These are phyloP conservation scores for Cryphonectria nitschkei DNA, from an alignment of 2,329 filamentous ascomycete genomes.

Conservation along the genomic window DNA sequence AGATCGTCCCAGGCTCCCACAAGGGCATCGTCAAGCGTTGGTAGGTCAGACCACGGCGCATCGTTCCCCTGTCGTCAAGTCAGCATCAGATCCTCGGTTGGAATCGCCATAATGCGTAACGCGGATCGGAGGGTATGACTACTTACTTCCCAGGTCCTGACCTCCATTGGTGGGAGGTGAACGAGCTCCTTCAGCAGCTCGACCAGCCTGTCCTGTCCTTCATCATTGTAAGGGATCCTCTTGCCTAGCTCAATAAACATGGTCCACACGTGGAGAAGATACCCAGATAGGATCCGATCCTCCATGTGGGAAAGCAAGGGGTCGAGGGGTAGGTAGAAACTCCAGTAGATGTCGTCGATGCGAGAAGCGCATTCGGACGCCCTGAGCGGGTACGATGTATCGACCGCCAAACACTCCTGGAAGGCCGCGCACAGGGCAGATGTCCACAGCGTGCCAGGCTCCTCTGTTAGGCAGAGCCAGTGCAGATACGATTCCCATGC, in stretches of 20 bases:
- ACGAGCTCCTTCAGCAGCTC: constrained; percentile 26
- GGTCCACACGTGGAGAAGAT: constrained; percentile 28
- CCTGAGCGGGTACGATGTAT: neutral
- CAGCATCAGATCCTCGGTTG: neutral
- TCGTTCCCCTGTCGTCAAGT: constrained; percentile 23
- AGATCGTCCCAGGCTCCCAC: constrained; percentile 27
- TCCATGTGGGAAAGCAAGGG: constrained; percentile 25
- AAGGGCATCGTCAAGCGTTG: constrained; percentile 28
- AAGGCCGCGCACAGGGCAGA: constrained; percentile 26
- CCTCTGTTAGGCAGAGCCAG: constrained; percentile 27
- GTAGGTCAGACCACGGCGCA: constrained; percentile 28
- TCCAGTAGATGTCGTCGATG: constrained; percentile 30
- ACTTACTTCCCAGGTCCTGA: constrained; percentile 29
- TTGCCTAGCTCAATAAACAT: constrained; percentile 30
- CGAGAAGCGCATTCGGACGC: constrained; percentile 25
- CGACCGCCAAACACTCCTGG: constrained; percentile 18
- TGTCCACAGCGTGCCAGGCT: constrained; percentile 26
- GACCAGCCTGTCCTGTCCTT: constrained; percentile 25
- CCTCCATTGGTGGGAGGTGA: constrained; percentile 28
- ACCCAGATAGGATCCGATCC: constrained; percentile 26
- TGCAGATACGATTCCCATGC: constrained; percentile 27
- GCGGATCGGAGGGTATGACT: accelerated
- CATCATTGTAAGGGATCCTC: constrained; percentile 25
- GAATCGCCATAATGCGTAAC: constrained; percentile 1
- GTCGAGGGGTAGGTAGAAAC: constrained; percentile 28